A percentile compares a stretch with the other conserved stretches of the same genome.
Evolutionary conservation across 495 filamentous ascomycete species (phyloP).

Genomic region (Lasiosphaeria miniovina): DNA sequence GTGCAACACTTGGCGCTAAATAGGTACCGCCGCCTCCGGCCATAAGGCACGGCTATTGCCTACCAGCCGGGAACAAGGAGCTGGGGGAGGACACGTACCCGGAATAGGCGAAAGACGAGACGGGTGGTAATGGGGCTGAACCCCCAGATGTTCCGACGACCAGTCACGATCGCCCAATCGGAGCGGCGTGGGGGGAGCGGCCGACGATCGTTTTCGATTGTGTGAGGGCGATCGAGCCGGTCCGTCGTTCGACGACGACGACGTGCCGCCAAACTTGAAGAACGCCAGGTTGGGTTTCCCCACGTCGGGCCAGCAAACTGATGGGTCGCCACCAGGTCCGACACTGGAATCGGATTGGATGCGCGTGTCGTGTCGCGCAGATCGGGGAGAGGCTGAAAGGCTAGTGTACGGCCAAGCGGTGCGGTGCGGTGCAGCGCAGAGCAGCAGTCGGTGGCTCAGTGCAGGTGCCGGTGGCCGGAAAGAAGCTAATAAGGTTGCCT

Average conservation of each 20-base stretch:
- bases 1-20: constrained; percentile 14
- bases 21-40: constrained; percentile 5
- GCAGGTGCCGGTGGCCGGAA: too few species aligned
- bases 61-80: constrained; percentile 7
- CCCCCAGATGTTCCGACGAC: constrained; percentile 33
- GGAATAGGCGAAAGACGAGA: constrained; percentile 40
- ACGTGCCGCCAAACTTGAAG: constrained; percentile 31
- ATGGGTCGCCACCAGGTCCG: too few species aligned
- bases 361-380: too few species aligned
- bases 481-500: too few species aligned
- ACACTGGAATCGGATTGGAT: too few species aligned
- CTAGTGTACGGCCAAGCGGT: too few species aligned
- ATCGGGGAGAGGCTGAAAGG: too few species aligned
- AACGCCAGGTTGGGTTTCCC: constrained; percentile 35
- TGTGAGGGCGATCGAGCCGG: constrained; percentile 30
- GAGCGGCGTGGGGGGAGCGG: constrained; percentile 22
- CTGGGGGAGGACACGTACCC: constrained; percentile 32
- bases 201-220: constrained; percentile 42
- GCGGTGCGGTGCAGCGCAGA: too few species aligned
- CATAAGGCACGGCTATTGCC: too few species aligned
- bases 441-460: too few species aligned
- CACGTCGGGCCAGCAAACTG: too few species aligned
- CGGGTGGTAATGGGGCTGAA: constrained; percentile 39
- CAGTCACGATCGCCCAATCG: constrained; percentile 30
- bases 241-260: constrained; percentile 43